Percentiles rank a stretch among this genome's conserved stretches.
Evolutionary conservation across 345 rosid genomes (phyloP).

Genomic region (Rhizophora mangle): DNA sequence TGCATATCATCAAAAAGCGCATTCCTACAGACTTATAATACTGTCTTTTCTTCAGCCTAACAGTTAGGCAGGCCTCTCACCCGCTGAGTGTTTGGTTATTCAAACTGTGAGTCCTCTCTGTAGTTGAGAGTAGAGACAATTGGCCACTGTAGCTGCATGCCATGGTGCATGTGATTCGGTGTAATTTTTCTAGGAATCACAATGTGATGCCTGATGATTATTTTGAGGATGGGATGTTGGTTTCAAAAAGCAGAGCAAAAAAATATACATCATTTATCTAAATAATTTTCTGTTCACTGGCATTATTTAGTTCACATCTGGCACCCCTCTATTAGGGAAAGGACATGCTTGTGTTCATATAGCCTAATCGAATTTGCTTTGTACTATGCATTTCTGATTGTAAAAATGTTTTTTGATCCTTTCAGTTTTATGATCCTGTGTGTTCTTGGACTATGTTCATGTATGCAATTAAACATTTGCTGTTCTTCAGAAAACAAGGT

Average conservation of each 20-base stretch:
- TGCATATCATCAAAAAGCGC: not conserved
- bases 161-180: not conserved
- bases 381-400: not conserved
- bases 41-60: not conserved
- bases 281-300: no score
- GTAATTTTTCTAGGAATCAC: not conserved
- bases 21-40: not conserved
- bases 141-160: not conserved
- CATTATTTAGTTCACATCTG: no score
- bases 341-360: not conserved
- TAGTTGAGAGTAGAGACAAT: not conserved
- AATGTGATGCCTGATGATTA: not conserved
- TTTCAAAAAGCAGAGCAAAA: not conserved
- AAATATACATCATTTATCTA: not conserved
- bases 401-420: not conserved
- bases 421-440: not conserved
- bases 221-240: not conserved
- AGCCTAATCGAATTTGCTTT: not conserved
- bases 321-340: no score
- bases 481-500: not conserved
- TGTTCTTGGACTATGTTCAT: not conserved
- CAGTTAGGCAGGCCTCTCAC: not conserved
- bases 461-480: not conserved
- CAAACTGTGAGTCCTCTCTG: conserved; percentile 1
- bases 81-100: not conserved